phyloP scores from a whole-genome alignment of 352 stramenopile species.

The Halophytophthora batemanensis region DNA sequence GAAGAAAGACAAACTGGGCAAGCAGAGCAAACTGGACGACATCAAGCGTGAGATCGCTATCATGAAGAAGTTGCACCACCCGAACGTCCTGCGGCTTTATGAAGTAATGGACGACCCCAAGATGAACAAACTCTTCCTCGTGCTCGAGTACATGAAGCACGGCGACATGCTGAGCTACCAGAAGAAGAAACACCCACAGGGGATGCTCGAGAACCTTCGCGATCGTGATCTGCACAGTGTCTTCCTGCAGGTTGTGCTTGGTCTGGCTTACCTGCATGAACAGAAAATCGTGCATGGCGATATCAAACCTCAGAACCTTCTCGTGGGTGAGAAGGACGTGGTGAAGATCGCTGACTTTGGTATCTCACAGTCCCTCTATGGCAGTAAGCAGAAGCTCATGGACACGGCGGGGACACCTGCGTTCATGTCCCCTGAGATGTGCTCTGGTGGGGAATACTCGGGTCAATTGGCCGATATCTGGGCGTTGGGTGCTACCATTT shows the following conservation, averaged over 20 bases:
- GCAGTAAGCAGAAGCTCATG: constrained; percentile 73
- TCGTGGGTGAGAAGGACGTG: constrained; percentile 83
- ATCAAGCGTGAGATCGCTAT: constrained; percentile 95
- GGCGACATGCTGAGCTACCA: constrained; percentile 70
- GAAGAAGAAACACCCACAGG: constrained; percentile 59
- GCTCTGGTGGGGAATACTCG: constrained; percentile 73
- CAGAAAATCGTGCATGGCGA: constrained; percentile 86
- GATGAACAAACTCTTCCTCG: constrained; percentile 94
- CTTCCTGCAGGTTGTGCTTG: constrained; percentile 68
- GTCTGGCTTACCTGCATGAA: constrained; percentile 88
- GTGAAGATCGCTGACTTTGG: constrained; percentile 93
- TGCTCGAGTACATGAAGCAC: constrained; percentile 96
- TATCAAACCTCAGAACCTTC: constrained; percentile 88
- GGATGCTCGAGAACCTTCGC: constrained; percentile 39
- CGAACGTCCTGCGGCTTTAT: constrained; percentile 92
- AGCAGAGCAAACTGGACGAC: constrained; percentile 77
- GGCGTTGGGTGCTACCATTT: constrained; percentile 87
- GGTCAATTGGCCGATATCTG: constrained; percentile 90
- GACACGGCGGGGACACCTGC: constrained; percentile 87
- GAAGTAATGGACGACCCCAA: constrained; percentile 96
- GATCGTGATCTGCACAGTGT: constrained; percentile 74
- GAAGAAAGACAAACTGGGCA: constrained; percentile 80
- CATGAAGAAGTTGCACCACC: constrained; percentile 97
- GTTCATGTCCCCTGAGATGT: constrained; percentile 94
- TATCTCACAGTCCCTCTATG: constrained; percentile 85